Percentiles rank a stretch among this genome's conserved stretches.
phyloP scores from a whole-genome alignment of 2,329 filamentous ascomycete genomes.

The Neurospora sp. region DNA sequence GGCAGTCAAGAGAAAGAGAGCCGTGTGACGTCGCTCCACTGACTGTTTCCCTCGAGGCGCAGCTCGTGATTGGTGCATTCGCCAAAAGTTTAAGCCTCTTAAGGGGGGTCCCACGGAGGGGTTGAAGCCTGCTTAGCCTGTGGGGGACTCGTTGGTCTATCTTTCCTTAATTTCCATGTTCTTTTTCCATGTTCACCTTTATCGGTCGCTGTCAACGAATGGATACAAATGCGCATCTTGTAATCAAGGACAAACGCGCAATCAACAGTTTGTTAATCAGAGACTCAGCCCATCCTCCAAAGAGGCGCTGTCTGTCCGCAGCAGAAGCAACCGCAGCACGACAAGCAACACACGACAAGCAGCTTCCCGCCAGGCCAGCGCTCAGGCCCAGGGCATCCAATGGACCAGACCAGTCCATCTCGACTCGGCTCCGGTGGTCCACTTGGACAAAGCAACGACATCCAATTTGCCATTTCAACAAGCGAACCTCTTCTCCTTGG shows the following conservation, averaged over 20 bases:
- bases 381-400: background rate
- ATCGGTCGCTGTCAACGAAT: background rate
- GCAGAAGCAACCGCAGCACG: background rate
- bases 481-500: background rate
- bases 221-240: background rate
- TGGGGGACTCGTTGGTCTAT: background rate
- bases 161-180: background rate
- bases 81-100: background rate
- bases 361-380: background rate
- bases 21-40: conserved; percentile 11
- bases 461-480: background rate
- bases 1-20: background rate
- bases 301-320: background rate
- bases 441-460: background rate
- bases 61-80: conserved; percentile 12
- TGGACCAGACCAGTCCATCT: background rate
- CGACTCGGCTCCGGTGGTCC: background rate
- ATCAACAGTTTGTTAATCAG: no score
- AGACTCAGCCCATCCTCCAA: background rate
- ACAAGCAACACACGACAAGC: background rate
- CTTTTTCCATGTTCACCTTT: background rate
- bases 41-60: background rate
- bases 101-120: background rate
- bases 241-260: no score
- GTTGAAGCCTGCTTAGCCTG: background rate